phyloP scores from a whole-genome alignment of 1,139 yeast species.

The Blastobotrys buckinghamii region DNA sequence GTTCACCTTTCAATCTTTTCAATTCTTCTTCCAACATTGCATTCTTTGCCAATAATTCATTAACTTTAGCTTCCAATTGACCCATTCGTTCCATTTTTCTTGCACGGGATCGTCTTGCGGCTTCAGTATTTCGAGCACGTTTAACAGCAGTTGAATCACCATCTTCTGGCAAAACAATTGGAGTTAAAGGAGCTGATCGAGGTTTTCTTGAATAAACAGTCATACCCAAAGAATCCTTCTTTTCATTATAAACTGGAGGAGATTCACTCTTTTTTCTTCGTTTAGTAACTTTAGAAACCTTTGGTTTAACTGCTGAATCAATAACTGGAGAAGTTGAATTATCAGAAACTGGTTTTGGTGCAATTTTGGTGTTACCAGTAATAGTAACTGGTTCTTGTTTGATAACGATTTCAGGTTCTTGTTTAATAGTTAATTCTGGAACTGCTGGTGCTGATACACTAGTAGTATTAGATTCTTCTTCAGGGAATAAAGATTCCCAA shows the following conservation, averaged over 20 bases:
- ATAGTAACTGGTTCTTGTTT: neutral
- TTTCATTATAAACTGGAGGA: slow-evolving; percentile 19
- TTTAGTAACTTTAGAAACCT: slow-evolving; percentile 7
- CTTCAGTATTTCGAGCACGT: slow-evolving; percentile 96
- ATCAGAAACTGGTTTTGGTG: neutral
- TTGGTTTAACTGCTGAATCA: slow-evolving; percentile 2
- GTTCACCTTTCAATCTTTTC: slow-evolving; percentile 5
- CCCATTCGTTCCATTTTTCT: slow-evolving; percentile 91
- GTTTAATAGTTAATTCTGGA: neutral
- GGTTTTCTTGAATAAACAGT: slow-evolving; percentile 38
- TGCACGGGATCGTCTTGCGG: slow-evolving; percentile 95
- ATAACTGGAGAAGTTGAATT: neutral
- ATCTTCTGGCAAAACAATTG: slow-evolving; percentile 48
- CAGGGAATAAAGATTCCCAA: slow-evolving; percentile 33
- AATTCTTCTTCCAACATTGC: slow-evolving; percentile 20
- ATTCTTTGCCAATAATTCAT: slow-evolving; percentile 44
- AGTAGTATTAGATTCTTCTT: slow-evolving; percentile 14
- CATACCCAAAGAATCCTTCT: slow-evolving; percentile 36
- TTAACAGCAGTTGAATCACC: slow-evolving; percentile 62
- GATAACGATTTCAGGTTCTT: neutral
- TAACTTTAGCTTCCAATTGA: slow-evolving; percentile 79
- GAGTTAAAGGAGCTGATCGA: slow-evolving; percentile 46
- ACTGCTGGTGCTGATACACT: neutral
- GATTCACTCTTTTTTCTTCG: slow-evolving; percentile 12
- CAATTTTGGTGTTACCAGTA: neutral